Conservation (phyloP, 176 grass and related monocot genomes). For the Typha latifolia region DNA sequence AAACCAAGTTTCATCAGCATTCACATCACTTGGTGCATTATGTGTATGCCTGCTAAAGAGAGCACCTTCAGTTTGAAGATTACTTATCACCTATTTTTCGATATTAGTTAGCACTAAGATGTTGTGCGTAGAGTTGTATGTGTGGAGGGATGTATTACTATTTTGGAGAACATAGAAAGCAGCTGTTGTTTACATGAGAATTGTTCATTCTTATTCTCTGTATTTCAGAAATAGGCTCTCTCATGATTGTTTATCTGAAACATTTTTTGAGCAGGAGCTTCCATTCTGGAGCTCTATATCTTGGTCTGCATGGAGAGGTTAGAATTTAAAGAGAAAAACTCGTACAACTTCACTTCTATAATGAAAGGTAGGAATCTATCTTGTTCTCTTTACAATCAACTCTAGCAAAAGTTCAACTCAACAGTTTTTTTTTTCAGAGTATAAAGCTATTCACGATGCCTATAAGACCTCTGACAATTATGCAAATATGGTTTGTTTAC, state of each 20-base stretch:
- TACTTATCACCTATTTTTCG: too few relatives aligned
- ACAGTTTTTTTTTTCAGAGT: slow-evolving; percentile 40
- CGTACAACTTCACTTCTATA: slow-evolving; percentile 75
- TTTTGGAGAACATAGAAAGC: too few relatives aligned
- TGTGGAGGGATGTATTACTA: too few relatives aligned
- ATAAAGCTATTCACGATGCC: slow-evolving; percentile 85
- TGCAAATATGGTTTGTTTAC: slow-evolving; percentile 46
- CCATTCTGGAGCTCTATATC: slow-evolving; percentile 86
- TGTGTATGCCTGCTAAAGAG: too few relatives aligned
- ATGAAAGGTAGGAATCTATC: slow-evolving; percentile 70
- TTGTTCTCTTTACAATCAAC: slow-evolving; percentile 7
- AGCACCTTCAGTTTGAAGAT: too few relatives aligned
- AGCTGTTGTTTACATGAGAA: neutral
- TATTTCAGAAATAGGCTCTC: neutral
- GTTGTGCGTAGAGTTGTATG: too few relatives aligned
- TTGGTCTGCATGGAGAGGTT: slow-evolving; percentile 93
- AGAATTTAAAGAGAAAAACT: slow-evolving; percentile 75
- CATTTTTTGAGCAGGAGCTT: slow-evolving; percentile 47
- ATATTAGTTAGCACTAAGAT: too few relatives aligned
- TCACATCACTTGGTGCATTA: too few relatives aligned
- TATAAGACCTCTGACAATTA: slow-evolving; percentile 95
- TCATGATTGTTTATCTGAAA: slow-evolving; percentile 16
- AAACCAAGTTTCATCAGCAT: too few relatives aligned
- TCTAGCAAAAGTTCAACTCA: slow-evolving; percentile 16
- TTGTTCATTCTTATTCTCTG: neutral